A percentile compares a stretch with the other conserved stretches of the same genome.
Conservation (phyloP, 495 filamentous ascomycete genomes). For the Jackrogersella multiformis region DNA sequence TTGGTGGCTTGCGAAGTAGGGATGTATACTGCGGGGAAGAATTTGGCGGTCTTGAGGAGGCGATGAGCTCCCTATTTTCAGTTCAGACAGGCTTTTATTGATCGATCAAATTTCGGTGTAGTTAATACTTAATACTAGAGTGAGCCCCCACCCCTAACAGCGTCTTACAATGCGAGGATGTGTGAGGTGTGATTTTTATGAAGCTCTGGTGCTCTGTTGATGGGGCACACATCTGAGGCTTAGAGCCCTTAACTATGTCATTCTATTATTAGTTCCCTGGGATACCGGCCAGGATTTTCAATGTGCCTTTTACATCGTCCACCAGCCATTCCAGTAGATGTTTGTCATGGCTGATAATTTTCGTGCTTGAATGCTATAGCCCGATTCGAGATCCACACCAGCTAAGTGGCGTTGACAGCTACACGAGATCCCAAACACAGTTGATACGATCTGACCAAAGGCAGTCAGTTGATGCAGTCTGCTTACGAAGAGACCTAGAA, state of each 20-base stretch:
- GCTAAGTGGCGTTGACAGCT: not conserved
- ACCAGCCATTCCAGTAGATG: too few relatives aligned
- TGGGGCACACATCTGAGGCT: too few relatives aligned
- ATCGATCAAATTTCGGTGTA: slow-evolving; percentile 5
- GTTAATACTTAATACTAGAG: slow-evolving; percentile 8
- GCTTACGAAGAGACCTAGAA: not conserved
- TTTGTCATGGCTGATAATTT: not conserved
- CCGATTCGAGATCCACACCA: not conserved
- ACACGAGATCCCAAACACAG: not conserved
- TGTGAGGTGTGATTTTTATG: not conserved
- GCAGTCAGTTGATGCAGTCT: not conserved
- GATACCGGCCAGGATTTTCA: too few relatives aligned
- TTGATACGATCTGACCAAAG: not conserved
- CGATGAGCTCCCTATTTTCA: slow-evolving; percentile 4
- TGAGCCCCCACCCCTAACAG: not conserved
- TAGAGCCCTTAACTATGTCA: too few relatives aligned
- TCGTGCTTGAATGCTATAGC: too few relatives aligned
- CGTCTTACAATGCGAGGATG: not conserved
- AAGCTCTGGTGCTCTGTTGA: too few relatives aligned
- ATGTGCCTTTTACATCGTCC: too few relatives aligned
- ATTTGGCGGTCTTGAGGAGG: not conserved
- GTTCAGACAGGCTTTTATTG: not conserved
- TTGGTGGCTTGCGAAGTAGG: not conserved
- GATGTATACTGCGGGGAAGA: not conserved
- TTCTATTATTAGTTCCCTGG: too few relatives aligned